These are phyloP conservation scores for Nevesoporus exiguus DNA, from an alignment of 768 basidiomycete species.

Conservation along the genomic window DNA sequence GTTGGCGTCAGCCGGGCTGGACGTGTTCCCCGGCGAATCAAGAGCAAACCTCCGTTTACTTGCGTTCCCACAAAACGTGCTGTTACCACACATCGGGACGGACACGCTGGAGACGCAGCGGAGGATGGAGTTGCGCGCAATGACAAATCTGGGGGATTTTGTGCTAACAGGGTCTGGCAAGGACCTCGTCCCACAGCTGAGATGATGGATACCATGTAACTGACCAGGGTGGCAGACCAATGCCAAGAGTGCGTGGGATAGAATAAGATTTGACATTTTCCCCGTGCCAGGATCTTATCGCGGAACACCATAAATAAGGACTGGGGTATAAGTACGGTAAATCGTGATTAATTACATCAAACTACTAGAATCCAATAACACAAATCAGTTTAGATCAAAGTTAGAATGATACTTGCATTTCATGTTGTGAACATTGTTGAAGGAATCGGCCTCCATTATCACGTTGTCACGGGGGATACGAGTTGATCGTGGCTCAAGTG, in stretches of 20 bases:
- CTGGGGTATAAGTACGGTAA: too few relatives aligned
- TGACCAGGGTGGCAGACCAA: background rate
- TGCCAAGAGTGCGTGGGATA: background rate
- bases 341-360: too few relatives aligned
- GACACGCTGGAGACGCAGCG: slow-evolving; percentile 75
- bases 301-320: too few relatives aligned
- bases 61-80: slow-evolving; percentile 72
- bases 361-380: background rate
- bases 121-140: slow-evolving; percentile 79
- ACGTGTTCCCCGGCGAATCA: slow-evolving; percentile 86
- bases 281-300: background rate
- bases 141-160: slow-evolving; percentile 72
- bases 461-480: background rate
- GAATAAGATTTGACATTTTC: background rate
- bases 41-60: slow-evolving; percentile 73
- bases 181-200: slow-evolving; percentile 59
- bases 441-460: background rate
- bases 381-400: background rate
- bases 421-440: background rate
- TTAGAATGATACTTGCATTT: background rate
- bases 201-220: background rate
- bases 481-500: slow-evolving; percentile 6
- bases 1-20: slow-evolving; percentile 56
- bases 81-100: slow-evolving; percentile 93
- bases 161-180: slow-evolving; percentile 56